These are phyloP conservation scores for Xanthoconium separans DNA, from an alignment of 1,284 basidiomycete genomes.

Conservation along the genomic window DNA sequence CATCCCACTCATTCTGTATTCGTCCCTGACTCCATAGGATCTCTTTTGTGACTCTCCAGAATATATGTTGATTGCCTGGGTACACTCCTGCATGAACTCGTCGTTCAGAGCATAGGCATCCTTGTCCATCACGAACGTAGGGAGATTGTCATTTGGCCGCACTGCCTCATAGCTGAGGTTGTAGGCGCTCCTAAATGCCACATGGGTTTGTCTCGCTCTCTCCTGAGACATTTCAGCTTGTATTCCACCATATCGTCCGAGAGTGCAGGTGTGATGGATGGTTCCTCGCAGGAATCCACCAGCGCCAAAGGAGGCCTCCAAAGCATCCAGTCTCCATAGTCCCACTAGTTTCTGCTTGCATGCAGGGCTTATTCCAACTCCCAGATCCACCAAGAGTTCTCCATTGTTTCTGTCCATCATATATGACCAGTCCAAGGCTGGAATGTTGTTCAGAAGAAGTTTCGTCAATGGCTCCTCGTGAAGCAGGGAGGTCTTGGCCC, in stretches of 20 bases:
- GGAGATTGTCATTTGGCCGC: background rate
- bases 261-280: constrained; percentile 3
- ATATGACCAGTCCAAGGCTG: no score
- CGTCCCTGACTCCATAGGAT: constrained; percentile 8
- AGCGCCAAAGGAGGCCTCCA: constrained; percentile 11
- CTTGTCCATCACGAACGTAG: constrained; percentile 6
- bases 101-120: constrained; percentile 11
- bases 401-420: no score
- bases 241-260: constrained; percentile 6
- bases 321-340: constrained; percentile 6
- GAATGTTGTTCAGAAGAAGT: no score
- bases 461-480: no score
- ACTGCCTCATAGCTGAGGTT: constrained; percentile 14
- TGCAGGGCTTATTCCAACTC: background rate
- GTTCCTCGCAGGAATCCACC: constrained; percentile 1
- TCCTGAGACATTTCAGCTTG: constrained; percentile 13
- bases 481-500: background rate
- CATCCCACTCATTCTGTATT: constrained; percentile 8
- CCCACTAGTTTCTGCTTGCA: background rate
- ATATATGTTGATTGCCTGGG: background rate
- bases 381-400: background rate
- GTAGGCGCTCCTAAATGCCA: constrained; percentile 10
- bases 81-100: background rate
- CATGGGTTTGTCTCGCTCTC: constrained; percentile 1
- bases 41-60: background rate